These are phyloP conservation scores for Farysia itapuensis DNA, from an alignment of 1,284 basidiomycete species.

Conservation along the genomic window DNA sequence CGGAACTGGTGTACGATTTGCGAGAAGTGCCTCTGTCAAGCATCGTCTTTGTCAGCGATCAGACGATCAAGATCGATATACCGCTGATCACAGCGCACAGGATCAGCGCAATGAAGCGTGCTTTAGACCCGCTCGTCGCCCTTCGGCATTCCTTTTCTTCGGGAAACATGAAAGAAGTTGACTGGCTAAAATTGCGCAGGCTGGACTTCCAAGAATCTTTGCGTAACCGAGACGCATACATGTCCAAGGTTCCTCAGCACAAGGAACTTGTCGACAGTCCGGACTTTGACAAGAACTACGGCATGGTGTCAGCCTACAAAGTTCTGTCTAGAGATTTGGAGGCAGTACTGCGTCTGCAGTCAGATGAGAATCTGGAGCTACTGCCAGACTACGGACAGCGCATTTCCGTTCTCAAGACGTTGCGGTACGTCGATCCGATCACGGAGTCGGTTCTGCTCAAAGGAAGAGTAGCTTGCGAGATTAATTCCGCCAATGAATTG, in stretches of 20 bases:
- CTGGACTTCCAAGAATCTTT: constrained; percentile 90
- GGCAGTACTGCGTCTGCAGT: constrained; percentile 21
- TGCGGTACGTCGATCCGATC: constrained; percentile 66
- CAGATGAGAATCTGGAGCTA: constrained; percentile 91
- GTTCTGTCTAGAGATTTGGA: constrained; percentile 73
- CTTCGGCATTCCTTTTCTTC: constrained; percentile 3
- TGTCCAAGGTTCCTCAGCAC: constrained; percentile 55
- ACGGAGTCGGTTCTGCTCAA: constrained; percentile 89
- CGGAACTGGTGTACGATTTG: constrained; percentile 69
- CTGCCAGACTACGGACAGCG: constrained; percentile 96
- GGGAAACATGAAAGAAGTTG: constrained; percentile 59
- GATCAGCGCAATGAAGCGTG: constrained; percentile 67
- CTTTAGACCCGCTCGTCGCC: constrained; percentile 22
- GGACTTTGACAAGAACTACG: constrained; percentile 75
- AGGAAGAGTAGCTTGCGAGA: constrained; percentile 97
- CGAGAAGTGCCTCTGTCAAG: constrained; percentile 72
- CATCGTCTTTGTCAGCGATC: constrained; percentile 74
- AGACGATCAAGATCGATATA: constrained; percentile 67
- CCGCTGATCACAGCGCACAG: constrained; percentile 62
- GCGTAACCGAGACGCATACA: constrained; percentile 66
- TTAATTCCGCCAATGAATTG: constrained; percentile 86
- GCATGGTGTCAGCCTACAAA: constrained; percentile 73
- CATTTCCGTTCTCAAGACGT: constrained; percentile 83
- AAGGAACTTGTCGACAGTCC: constrained; percentile 37
- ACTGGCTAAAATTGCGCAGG: constrained; percentile 79